A percentile compares a stretch with the other conserved stretches of the same genome.
Conservation (phyloP, 2,329 filamentous ascomycete species). For the Gaeumannomyces tritici region DNA sequence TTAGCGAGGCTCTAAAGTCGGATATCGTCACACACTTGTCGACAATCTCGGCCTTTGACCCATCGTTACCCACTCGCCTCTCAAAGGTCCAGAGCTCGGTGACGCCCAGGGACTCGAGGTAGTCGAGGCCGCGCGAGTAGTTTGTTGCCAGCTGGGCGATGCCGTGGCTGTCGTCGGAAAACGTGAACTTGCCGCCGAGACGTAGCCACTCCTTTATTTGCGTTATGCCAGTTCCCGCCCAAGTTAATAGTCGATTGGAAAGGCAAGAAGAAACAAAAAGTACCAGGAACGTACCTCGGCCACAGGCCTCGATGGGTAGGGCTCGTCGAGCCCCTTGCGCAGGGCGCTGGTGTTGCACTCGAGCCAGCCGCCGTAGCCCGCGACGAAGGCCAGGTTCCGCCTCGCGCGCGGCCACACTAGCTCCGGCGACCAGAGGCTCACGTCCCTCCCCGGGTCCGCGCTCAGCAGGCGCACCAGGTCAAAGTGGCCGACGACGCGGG, state of each 20-base stretch:
- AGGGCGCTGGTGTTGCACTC: constrained; percentile 85
- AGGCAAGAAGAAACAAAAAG: too few species aligned
- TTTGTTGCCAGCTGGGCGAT: constrained; percentile 81
- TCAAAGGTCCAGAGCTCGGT: constrained; percentile 49
- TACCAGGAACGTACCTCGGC: constrained; percentile 52
- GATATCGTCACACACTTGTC: constrained; percentile 23
- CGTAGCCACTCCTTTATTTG: constrained; percentile 51
- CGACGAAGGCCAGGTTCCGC: constrained; percentile 65
- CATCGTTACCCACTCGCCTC: constrained; percentile 22
- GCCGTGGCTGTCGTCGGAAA: constrained; percentile 93
- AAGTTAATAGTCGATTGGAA: too few species aligned
- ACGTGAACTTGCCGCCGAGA: constrained; percentile 71
- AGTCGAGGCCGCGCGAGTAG: constrained; percentile 61
- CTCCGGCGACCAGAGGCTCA: constrained; percentile 25
- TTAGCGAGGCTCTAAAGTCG: constrained; percentile 8
- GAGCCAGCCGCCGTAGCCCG: constrained; percentile 67
- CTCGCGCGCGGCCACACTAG: constrained; percentile 65
- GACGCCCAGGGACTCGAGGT: constrained; percentile 58
- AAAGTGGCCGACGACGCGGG: constrained; percentile 84
- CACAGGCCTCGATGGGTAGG: constrained; percentile 74
- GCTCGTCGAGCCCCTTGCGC: constrained; percentile 82
- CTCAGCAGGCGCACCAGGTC: constrained; percentile 81
- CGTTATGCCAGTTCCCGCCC: too few species aligned
- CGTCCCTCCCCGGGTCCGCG: constrained; percentile 52
- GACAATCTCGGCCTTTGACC: constrained; percentile 20